These are phyloP conservation scores for Phytophthora cryptogea DNA, from an alignment of 352 stramenopile species.

Conservation along the genomic window DNA sequence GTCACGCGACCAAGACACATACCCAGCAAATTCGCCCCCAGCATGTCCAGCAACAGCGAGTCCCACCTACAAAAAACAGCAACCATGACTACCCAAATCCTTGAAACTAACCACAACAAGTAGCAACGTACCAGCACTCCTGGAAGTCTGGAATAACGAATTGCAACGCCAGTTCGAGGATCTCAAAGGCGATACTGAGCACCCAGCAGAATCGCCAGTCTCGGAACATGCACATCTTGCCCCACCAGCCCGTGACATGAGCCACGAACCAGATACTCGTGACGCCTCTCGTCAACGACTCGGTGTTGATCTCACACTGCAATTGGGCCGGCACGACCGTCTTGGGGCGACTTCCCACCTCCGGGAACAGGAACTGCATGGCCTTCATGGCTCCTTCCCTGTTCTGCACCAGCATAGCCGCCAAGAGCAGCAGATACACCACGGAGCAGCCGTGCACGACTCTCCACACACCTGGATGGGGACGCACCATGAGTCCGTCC, in stretches of 20 bases:
- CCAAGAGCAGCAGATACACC: slow-evolving; percentile 78
- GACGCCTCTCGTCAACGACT: slow-evolving; percentile 66
- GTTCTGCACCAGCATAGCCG: slow-evolving; percentile 73
- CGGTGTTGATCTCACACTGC: slow-evolving; percentile 69
- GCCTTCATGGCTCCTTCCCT: slow-evolving; percentile 55
- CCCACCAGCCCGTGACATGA: slow-evolving; percentile 89
- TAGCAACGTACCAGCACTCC: slow-evolving; percentile 85
- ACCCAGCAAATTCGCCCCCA: slow-evolving; percentile 92
- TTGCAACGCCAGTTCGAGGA: slow-evolving; percentile 88
- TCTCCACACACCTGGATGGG: slow-evolving; percentile 78
- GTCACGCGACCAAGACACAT: slow-evolving; percentile 84
- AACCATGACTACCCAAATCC: background rate
- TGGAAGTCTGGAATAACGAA: slow-evolving; percentile 94
- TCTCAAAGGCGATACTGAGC: slow-evolving; percentile 90
- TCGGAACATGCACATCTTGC: slow-evolving; percentile 94
- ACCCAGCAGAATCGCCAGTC: slow-evolving; percentile 94
- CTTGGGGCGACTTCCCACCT: slow-evolving; percentile 58
- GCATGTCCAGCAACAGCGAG: slow-evolving; percentile 90
- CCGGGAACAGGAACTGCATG: slow-evolving; percentile 79
- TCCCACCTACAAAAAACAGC: slow-evolving; percentile 69
- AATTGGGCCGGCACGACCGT: slow-evolving; percentile 31
- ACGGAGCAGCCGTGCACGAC: slow-evolving; percentile 82
- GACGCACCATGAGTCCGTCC: slow-evolving; percentile 77
- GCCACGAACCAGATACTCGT: slow-evolving; percentile 88
- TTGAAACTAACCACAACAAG: background rate